phyloP scores from a whole-genome alignment of 306 rosid genomes.

The Delonix regia region DNA sequence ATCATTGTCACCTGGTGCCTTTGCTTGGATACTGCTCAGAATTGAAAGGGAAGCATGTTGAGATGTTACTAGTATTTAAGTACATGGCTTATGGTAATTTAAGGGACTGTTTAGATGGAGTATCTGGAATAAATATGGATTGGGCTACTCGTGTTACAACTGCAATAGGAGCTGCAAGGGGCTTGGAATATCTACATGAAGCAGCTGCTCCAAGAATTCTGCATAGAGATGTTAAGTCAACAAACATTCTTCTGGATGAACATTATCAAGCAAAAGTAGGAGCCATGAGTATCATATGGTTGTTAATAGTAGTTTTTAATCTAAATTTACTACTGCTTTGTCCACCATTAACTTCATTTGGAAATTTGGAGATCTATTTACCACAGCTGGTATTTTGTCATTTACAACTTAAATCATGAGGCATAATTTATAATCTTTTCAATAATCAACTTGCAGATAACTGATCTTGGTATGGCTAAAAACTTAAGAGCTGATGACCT shows the following conservation, averaged over 20 bases:
- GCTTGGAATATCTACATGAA: slow-evolving; percentile 96
- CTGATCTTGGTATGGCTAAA: slow-evolving; percentile 98
- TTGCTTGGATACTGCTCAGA: slow-evolving; percentile 90
- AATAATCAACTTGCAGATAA: slow-evolving; percentile 63
- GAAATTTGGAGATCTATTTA: neutral
- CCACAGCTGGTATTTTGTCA: neutral
- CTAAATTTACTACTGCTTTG: neutral
- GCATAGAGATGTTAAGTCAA: slow-evolving; percentile 94
- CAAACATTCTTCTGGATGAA: slow-evolving; percentile 93
- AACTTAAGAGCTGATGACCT: slow-evolving; percentile 68
- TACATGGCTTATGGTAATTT: slow-evolving; percentile 85
- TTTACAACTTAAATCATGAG: neutral
- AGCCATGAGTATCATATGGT: slow-evolving; percentile 30
- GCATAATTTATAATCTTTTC: neutral
- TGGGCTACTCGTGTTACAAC: slow-evolving; percentile 83
- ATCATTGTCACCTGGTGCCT: slow-evolving; percentile 93
- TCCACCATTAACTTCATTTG: neutral
- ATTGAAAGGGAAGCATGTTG: slow-evolving; percentile 70
- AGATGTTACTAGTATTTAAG: slow-evolving; percentile 82
- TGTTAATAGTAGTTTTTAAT: slow-evolving; percentile 9
- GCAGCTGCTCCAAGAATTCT: slow-evolving; percentile 98
- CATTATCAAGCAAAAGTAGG: slow-evolving; percentile 85
- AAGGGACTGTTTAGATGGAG: slow-evolving; percentile 82
- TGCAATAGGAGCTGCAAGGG: slow-evolving; percentile 98
- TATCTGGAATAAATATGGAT: slow-evolving; percentile 57